A percentile compares a stretch with the other conserved stretches of the same genome.
phyloP scores from a whole-genome alignment of 1,139 yeast genomes.

The Suhomyces ambrosiae region DNA sequence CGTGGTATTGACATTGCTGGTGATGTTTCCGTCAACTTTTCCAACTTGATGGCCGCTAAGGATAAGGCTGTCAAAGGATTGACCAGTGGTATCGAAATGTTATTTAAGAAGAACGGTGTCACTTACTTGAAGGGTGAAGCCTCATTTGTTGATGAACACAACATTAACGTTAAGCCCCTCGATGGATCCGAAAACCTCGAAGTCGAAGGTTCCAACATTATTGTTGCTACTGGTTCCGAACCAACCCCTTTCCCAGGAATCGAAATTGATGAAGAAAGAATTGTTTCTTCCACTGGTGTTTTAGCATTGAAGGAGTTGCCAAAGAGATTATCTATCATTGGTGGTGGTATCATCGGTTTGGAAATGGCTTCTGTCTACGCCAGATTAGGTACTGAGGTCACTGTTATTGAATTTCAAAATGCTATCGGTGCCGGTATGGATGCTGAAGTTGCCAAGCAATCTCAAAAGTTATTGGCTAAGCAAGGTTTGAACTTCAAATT shows the following conservation, averaged over 20 bases:
- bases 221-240: conserved; percentile 98
- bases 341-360: conserved; percentile 99
- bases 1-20: conserved; percentile 89
- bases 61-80: conserved; percentile 85
- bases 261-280: conserved; percentile 94
- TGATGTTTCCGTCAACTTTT: conserved; percentile 73
- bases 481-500: conserved; percentile 94
- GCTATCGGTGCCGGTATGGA: conserved; percentile 97
- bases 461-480: conserved; percentile 87
- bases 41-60: conserved; percentile 86
- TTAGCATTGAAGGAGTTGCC: conserved; percentile 85
- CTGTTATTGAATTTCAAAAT: conserved; percentile 87
- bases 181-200: conserved; percentile 72
- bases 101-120: conserved; percentile 94
- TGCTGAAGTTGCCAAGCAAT: conserved; percentile 84
- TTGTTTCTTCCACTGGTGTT: conserved; percentile 95
- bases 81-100: conserved; percentile 91
- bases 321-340: conserved; percentile 88
- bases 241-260: conserved; percentile 99
- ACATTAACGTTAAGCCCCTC: conserved; percentile 76
- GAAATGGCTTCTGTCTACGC: conserved; percentile 99
- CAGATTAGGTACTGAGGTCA: conserved; percentile 93
- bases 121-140: conserved; percentile 94
- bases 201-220: conserved; percentile 80
- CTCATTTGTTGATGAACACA: conserved; percentile 80